Percentiles rank a stretch among this genome's conserved stretches.
These are phyloP conservation scores for Euphrasia arctica DNA, from an alignment of 305 asterid species.

Conservation along the genomic window DNA sequence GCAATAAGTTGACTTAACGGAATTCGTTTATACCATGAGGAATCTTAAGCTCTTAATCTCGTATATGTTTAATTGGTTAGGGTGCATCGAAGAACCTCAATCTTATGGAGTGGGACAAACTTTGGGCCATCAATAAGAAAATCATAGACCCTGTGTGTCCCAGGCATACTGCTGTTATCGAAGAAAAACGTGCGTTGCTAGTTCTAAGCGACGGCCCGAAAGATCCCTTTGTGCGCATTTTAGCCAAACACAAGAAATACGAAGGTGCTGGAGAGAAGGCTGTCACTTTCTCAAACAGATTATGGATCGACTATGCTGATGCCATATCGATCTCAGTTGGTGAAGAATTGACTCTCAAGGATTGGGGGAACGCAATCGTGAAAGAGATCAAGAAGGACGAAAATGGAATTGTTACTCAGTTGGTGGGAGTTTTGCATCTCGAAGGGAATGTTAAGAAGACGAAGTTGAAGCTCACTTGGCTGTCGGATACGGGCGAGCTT, in stretches of 20 bases:
- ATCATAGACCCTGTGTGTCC: conserved; percentile 94
- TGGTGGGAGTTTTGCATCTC: conserved; percentile 76
- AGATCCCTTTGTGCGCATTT: conserved; percentile 62
- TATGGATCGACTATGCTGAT: conserved; percentile 87
- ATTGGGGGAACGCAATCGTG: conserved; percentile 92
- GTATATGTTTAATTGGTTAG: conserved; percentile 34
- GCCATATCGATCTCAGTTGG: conserved; percentile 59
- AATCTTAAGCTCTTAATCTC: conserved; percentile 8
- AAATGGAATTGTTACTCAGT: conserved; percentile 56
- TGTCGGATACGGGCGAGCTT: conserved; percentile 67
- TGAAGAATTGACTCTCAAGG: conserved; percentile 91
- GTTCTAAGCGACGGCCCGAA: conserved; percentile 73
- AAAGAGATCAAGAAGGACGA: conserved; percentile 73
- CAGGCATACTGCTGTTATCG: conserved; percentile 83
- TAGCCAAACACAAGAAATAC: conserved; percentile 78
- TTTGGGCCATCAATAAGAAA: conserved; percentile 95
- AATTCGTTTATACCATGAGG: background rate
- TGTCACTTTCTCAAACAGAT: conserved; percentile 59
- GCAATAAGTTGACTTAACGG: background rate
- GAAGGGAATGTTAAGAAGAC: conserved; percentile 90
- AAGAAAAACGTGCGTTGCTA: conserved; percentile 53
- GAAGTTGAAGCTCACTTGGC: conserved; percentile 96
- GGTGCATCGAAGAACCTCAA: conserved; percentile 97
- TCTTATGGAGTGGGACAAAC: conserved; percentile 99
- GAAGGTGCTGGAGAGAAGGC: conserved; percentile 94